These are phyloP conservation scores for Elaeagnus macrophylla DNA, from an alignment of 306 rosid genomes.

Conservation along the genomic window DNA sequence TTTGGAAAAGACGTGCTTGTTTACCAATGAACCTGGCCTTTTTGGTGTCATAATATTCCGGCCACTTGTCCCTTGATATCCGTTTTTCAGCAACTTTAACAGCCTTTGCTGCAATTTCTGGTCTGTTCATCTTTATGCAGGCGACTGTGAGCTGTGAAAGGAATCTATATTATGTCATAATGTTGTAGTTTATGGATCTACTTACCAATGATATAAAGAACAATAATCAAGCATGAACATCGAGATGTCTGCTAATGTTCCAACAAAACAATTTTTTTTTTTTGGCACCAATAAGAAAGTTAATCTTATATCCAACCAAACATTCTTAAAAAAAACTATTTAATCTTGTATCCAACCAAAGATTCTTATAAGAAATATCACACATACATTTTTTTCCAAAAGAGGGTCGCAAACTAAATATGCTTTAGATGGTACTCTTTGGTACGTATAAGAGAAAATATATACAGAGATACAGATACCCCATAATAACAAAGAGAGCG, in stretches of 20 bases:
- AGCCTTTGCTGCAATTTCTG: slow-evolving; percentile 65
- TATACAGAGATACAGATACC: too few species aligned
- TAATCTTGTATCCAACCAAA: too few species aligned
- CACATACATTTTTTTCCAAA: too few species aligned
- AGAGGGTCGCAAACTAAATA: too few species aligned
- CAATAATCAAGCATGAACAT: slow-evolving; percentile 2
- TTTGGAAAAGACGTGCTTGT: slow-evolving; percentile 58
- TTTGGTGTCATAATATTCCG: slow-evolving; percentile 72
- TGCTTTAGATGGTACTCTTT: too few species aligned
- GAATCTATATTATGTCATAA: slow-evolving; percentile 9
- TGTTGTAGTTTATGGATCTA: neutral
- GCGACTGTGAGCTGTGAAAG: slow-evolving; percentile 72
- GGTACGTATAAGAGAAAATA: too few species aligned
- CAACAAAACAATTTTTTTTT: slow-evolving; percentile 6
- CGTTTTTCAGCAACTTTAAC: slow-evolving; percentile 55
- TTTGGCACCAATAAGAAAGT: neutral
- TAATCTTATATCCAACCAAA: too few species aligned
- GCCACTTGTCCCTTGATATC: slow-evolving; percentile 69
- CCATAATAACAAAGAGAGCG: neutral
- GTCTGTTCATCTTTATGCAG: slow-evolving; percentile 75
- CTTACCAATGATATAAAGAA: slow-evolving; percentile 6
- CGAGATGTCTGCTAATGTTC: neutral
- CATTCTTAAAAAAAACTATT: too few species aligned
- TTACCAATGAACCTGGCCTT: slow-evolving; percentile 63
- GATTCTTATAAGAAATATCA: too few species aligned